Evolutionary conservation across 345 rosid species (phyloP).

Genomic region (Pistacia atlantica): DNA sequence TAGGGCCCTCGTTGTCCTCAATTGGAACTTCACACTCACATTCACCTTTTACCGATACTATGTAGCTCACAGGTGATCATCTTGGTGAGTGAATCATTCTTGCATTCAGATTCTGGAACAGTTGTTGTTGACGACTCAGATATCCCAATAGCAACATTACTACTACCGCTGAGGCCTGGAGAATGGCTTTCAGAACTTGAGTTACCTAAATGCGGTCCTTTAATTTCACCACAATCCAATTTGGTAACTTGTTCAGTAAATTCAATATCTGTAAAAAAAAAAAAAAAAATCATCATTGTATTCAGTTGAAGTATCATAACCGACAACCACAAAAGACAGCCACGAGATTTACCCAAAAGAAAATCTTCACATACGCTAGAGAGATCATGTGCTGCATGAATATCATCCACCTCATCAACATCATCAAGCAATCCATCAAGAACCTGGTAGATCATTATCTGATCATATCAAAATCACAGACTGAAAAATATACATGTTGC

Average conservation of each 20-base stretch:
- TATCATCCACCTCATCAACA: constrained; percentile 67
- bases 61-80: constrained; percentile 19
- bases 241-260: constrained; percentile 49
- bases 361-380: constrained; percentile 51
- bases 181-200: constrained; percentile 68
- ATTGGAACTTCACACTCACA: constrained; percentile 24
- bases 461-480: constrained; percentile 19
- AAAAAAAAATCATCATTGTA: background rate
- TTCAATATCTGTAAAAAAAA: constrained; percentile 57
- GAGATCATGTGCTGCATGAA: constrained; percentile 55
- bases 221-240: constrained; percentile 33
- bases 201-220: constrained; percentile 36
- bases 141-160: constrained; percentile 45
- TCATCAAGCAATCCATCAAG: constrained; percentile 77
- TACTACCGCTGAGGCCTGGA: constrained; percentile 60
- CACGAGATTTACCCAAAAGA: constrained; percentile 46
- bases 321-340: constrained; percentile 9
- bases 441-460: constrained; percentile 48
- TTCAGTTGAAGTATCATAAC: background rate
- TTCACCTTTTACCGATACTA: constrained; percentile 24
- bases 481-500: constrained; percentile 1
- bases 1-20: constrained; percentile 15
- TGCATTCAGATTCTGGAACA: constrained; percentile 39
- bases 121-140: constrained; percentile 54
- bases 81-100: constrained; percentile 34